Evolutionary conservation across 495 filamentous ascomycete species (phyloP), one percentile per base, ranked within the genome.

Genomic region (Cladorrhinum samala): DNA sequence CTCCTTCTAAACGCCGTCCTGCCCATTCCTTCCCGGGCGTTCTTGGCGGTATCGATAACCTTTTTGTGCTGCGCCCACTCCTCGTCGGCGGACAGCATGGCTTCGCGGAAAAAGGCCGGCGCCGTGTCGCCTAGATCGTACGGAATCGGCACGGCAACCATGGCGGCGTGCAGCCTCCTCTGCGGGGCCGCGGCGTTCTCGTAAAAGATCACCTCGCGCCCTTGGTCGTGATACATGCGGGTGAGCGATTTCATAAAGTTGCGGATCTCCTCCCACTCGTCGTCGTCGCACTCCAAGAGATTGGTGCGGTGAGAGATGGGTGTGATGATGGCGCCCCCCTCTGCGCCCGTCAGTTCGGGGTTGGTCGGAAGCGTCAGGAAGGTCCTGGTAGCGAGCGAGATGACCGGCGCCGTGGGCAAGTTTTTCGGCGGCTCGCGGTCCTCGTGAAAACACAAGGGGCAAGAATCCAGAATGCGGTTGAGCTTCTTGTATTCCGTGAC

Each of bases 181-280:
- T 88, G 79, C 6, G 87, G 88, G 2, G 83, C 79, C 6, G 90
- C 91, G 9, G 94, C 93, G 63, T 96, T 96, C 60, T 98, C 93
- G 76, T 97, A 97, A 74, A 98, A 98, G 46, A 98, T 74, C 2
- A 97, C 94, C 62, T 90, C 88, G 36, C 86, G 84, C 23, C 87
- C 89, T 63, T 93, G 90, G 23, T 89, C 84, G 70, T 91, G 87
- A 68, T 97, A 97, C 82, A 95, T 82, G 44, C 91, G 83, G 1
- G 85, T 96, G 25, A 98, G 79, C 63, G 81, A 87, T 72, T 98
- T 98, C 91, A 97, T 97, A 70, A 98, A 98, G 69, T 98, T 98
- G 68, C 91, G 85, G 37, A 98, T 88, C 65, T 98, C 93, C 60
- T 98, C 93, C 93, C 94, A 98, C 67, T 98, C 93, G 62, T 97